phyloP scores from a whole-genome alignment of 495 filamentous ascomycete genomes.

The Hypoxylon cercidicola region DNA sequence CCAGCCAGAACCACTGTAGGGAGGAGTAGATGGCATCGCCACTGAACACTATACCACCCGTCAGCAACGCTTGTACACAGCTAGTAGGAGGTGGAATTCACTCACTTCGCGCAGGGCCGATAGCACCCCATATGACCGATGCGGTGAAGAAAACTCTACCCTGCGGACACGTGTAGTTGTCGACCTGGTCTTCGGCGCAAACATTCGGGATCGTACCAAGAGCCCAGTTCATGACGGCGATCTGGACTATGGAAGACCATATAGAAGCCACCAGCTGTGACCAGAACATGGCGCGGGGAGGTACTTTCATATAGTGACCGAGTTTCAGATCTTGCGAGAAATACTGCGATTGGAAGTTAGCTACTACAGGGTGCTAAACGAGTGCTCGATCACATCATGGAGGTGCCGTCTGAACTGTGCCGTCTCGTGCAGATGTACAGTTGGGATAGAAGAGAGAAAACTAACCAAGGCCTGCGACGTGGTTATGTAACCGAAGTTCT shows the following conservation, averaged over 20 bases:
- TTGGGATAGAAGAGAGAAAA: conserved; percentile 4
- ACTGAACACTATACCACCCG: conserved; percentile 58
- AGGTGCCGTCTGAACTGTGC: not conserved
- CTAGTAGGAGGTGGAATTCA: not conserved
- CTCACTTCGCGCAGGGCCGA: conserved; percentile 59
- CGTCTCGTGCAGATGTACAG: not conserved
- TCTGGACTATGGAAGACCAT: conserved; percentile 72
- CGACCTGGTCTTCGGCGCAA: conserved; percentile 65
- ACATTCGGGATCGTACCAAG: conserved; percentile 68
- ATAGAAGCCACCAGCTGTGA: conserved; percentile 72
- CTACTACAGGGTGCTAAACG: not conserved
- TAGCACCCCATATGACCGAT: conserved; percentile 62
- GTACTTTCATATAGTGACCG: conserved; percentile 78
- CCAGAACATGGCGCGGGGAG: conserved; percentile 72
- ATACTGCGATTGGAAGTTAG: conserved; percentile 25
- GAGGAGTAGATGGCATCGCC: conserved; percentile 69
- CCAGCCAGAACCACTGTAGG: conserved; percentile 75
- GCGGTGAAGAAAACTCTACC: conserved; percentile 73
- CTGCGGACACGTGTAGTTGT: conserved; percentile 71
- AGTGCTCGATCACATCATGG: not conserved
- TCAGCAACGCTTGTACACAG: conserved; percentile 6
- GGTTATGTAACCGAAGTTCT: conserved; percentile 76
- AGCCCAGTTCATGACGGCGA: conserved; percentile 74
- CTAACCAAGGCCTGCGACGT: conserved; percentile 62
- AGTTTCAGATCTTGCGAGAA: conserved; percentile 63